phyloP scores from a whole-genome alignment of 129 eudicot genomes.

The Centrapalus pauciflorus region DNA sequence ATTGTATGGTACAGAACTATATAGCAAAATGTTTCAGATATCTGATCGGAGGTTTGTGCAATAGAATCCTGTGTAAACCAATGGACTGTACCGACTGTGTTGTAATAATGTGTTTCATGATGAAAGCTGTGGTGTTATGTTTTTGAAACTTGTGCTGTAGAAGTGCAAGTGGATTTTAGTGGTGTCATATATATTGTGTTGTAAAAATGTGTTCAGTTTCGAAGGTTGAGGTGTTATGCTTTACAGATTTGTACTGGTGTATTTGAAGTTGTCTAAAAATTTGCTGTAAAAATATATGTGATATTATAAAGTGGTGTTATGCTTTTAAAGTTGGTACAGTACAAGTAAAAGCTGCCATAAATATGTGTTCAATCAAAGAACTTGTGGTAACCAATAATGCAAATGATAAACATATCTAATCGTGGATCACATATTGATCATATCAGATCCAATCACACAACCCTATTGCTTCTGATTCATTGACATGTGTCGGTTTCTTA shows the following conservation, averaged over 20 bases:
- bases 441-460: neutral
- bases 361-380: neutral
- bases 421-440: neutral
- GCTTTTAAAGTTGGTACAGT: neutral
- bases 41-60: neutral
- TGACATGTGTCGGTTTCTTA: neutral
- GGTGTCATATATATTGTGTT: neutral
- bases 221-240: slow-evolving; percentile 1
- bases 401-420: neutral
- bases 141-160: neutral
- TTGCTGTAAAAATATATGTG: neutral
- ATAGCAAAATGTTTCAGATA: neutral
- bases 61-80: neutral
- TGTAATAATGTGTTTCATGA: neutral
- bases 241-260: neutral
- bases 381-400: neutral
- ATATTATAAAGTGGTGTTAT: neutral
- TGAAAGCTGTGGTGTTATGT: neutral
- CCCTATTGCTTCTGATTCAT: neutral
- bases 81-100: neutral
- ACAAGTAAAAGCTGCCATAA: neutral
- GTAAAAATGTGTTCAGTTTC: neutral
- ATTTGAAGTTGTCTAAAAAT: neutral
- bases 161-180: neutral
- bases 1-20: neutral